phyloP scores from a whole-genome alignment of 2,329 filamentous ascomycete species.

The Ophiocordyceps camponoti-leonardi region DNA sequence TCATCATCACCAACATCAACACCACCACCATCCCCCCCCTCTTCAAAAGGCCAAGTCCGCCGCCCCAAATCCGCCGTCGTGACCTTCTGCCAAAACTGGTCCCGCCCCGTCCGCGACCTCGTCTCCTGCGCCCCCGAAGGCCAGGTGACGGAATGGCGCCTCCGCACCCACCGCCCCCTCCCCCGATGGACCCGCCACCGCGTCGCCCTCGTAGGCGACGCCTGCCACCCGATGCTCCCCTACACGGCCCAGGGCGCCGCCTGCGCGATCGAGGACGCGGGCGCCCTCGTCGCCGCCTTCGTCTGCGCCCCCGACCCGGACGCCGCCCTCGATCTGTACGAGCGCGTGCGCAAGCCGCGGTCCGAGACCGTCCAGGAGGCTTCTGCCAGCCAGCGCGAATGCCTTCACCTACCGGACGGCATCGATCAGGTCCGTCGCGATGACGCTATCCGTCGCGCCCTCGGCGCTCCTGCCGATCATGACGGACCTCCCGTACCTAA shows the following conservation, averaged over 20 bases:
- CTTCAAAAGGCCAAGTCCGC: conserved; percentile 23
- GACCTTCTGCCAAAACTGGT: conserved; percentile 40
- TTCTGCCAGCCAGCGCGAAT: conserved; percentile 3
- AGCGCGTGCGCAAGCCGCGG: conserved; percentile 3
- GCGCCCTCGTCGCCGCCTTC: conserved; percentile 26
- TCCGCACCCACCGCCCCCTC: conserved; percentile 43
- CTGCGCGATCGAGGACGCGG: conserved; percentile 51
- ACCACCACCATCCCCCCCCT: neutral
- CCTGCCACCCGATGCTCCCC: conserved; percentile 50
- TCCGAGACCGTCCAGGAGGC: conserved; percentile 4
- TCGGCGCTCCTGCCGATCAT: conserved; percentile 4
- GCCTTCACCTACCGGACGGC: conserved; percentile 7
- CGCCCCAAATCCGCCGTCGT: conserved; percentile 28
- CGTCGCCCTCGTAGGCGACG: conserved; percentile 43
- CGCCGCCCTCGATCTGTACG: neutral
- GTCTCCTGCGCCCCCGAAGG: conserved; percentile 43
- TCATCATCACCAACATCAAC: conserved; percentile 33
- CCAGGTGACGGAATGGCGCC: conserved; percentile 50
- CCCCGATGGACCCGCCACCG: conserved; percentile 41
- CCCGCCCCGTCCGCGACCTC: conserved; percentile 41
- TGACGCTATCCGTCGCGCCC: conserved; percentile 4
- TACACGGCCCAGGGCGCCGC: conserved; percentile 52
- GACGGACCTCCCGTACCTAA: neutral
- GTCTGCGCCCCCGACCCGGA: conserved; percentile 8
- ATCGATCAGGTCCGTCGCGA: conserved; percentile 6